These are phyloP conservation scores for Harringtonia aguacate DNA, from an alignment of 2,329 filamentous ascomycete genomes.

Conservation along the genomic window DNA sequence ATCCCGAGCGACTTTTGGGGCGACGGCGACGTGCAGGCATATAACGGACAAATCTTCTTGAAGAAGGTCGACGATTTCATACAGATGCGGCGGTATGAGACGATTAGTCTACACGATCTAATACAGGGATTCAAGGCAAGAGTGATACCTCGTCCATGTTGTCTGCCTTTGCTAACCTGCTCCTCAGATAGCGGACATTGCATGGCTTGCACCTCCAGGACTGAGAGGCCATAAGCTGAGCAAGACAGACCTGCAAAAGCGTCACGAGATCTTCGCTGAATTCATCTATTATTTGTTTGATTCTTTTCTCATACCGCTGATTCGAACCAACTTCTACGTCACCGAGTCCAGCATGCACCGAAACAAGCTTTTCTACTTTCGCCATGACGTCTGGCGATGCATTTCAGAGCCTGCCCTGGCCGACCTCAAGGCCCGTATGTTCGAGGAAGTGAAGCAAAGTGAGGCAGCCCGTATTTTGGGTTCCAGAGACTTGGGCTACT, in stretches of 20 bases:
- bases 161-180: not conserved
- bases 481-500: conserved; percentile 59
- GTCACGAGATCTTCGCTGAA: conserved; percentile 69
- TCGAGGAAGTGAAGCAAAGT: conserved; percentile 60
- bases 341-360: conserved; percentile 78
- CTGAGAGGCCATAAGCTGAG: conserved; percentile 46
- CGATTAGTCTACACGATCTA: conserved; percentile 66
- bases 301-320: conserved; percentile 76
- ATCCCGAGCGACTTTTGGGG: conserved; percentile 74
- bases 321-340: conserved; percentile 84
- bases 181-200: conserved; percentile 50
- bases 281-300: conserved; percentile 91
- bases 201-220: conserved; percentile 58
- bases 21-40: conserved; percentile 30
- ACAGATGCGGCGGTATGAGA: conserved; percentile 69
- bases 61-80: conserved; percentile 69
- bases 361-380: conserved; percentile 82
- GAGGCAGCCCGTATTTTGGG: conserved; percentile 48
- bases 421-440: conserved; percentile 58
- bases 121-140: conserved; percentile 64
- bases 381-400: conserved; percentile 81
- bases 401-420: conserved; percentile 64
- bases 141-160: not conserved
- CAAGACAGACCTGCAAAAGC: conserved; percentile 62
- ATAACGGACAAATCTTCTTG: conserved; percentile 55